Conservation (phyloP, 2,329 filamentous ascomycete genomes). For the Ophiostoma sp. region DNA sequence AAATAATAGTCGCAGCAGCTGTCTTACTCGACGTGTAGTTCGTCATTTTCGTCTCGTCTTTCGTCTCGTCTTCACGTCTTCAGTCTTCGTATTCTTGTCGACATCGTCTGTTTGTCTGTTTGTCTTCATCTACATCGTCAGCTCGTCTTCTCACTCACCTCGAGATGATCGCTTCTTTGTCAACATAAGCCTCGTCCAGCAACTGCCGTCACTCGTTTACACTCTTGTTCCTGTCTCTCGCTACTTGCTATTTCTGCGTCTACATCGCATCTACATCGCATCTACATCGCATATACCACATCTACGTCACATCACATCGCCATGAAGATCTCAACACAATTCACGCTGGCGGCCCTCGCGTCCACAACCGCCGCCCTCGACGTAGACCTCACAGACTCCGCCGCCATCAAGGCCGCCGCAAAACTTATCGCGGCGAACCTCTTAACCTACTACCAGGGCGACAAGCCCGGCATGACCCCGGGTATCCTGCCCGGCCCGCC, state of each 20-base stretch:
- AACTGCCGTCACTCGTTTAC: neutral
- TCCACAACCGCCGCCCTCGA: conserved; percentile 20
- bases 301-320: neutral
- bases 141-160: neutral
- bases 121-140: neutral
- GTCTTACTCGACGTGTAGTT: neutral
- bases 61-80: no score
- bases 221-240: neutral
- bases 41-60: neutral
- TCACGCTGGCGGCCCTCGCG: neutral
- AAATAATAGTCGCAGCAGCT: neutral
- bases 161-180: neutral
- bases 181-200: neutral
- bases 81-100: neutral
- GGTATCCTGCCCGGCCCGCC: conserved; percentile 56
- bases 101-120: neutral
- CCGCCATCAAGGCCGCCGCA: conserved; percentile 43
- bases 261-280: neutral
- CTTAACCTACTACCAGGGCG: conserved; percentile 47
- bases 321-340: conserved; percentile 21
- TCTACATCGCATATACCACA: neutral
- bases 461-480: conserved; percentile 40
- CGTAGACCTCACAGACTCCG: conserved; percentile 29
- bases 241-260: neutral
- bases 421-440: conserved; percentile 46